Percentiles rank a stretch among this genome's conserved stretches.
These are phyloP conservation scores for Trichoderma hamatum DNA, from an alignment of 2,329 filamentous ascomycete genomes.

Conservation along the genomic window DNA sequence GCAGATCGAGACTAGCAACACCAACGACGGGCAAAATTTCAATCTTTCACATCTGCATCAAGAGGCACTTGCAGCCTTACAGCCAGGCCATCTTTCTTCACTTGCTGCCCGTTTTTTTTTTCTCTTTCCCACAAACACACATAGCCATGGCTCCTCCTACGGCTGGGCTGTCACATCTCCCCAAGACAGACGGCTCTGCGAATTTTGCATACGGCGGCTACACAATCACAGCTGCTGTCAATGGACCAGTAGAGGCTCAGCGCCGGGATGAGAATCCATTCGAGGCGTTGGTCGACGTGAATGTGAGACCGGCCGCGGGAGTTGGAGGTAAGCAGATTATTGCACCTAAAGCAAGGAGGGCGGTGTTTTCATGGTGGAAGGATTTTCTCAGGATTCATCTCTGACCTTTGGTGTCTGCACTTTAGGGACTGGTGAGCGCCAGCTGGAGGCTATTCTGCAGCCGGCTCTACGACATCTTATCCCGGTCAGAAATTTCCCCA, in stretches of 20 bases:
- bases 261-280: constrained; percentile 89
- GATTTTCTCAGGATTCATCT: not conserved
- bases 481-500: constrained; percentile 73
- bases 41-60: not conserved
- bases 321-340: constrained; percentile 64
- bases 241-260: constrained; percentile 88
- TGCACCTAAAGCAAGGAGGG: not conserved
- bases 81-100: not conserved
- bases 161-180: constrained; percentile 59
- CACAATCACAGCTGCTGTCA: constrained; percentile 81
- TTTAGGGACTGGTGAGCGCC: constrained; percentile 71
- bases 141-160: constrained; percentile 49
- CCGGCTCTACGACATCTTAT: constrained; percentile 73
- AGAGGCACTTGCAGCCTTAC: not conserved
- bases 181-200: constrained; percentile 78
- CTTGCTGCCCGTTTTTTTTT: constrained; percentile 9
- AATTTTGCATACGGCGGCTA: constrained; percentile 76
- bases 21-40: constrained; percentile 16
- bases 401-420: not conserved
- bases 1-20: constrained; percentile 24
- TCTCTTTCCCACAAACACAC: not conserved
- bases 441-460: constrained; percentile 78
- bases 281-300: constrained; percentile 87
- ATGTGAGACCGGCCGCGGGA: constrained; percentile 82
- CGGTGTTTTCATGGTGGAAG: not conserved